Evolutionary conservation across 148 eudicot genomes (phyloP).

Genomic region (Rhododendron vialii): DNA sequence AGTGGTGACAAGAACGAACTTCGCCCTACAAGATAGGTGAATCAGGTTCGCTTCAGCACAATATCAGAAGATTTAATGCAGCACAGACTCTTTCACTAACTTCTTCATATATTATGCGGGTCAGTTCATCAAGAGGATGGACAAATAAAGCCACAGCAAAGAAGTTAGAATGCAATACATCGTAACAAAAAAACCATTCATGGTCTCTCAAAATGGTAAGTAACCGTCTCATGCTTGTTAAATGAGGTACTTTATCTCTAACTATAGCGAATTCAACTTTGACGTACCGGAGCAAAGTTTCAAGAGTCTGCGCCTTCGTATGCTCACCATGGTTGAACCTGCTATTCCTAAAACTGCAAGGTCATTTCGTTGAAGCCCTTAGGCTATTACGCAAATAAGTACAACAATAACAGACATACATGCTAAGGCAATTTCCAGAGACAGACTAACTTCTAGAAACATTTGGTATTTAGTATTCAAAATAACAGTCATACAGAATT

Average conservation of each 20-base stretch:
- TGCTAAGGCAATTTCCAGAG: not conserved
- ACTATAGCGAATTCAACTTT: not conserved
- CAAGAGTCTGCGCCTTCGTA: conserved; percentile 39
- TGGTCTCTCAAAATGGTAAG: not conserved
- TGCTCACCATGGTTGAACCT: conserved; percentile 43
- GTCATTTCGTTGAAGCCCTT: not conserved
- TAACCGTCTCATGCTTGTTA: not conserved
- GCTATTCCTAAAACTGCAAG: conserved; percentile 9
- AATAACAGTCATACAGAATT: not conserved
- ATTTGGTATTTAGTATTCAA: not conserved
- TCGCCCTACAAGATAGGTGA: conserved; percentile 35
- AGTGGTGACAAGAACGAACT: conserved; percentile 38
- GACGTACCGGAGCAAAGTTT: conserved; percentile 44
- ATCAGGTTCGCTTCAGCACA: not conserved
- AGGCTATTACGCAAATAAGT: not conserved
- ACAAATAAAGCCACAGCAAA: not conserved
- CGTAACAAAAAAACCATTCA: not conserved
- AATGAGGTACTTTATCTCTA: not conserved
- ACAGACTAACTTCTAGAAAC: not conserved
- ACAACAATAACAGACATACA: not conserved
- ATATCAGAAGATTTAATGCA: not conserved
- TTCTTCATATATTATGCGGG: not conserved
- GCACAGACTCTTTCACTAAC: not conserved
- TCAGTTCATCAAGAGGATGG: not conserved
- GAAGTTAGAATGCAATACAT: not conserved